phyloP scores from a whole-genome alignment of 768 basidiomycete species.

The Podaxis sp. region DNA sequence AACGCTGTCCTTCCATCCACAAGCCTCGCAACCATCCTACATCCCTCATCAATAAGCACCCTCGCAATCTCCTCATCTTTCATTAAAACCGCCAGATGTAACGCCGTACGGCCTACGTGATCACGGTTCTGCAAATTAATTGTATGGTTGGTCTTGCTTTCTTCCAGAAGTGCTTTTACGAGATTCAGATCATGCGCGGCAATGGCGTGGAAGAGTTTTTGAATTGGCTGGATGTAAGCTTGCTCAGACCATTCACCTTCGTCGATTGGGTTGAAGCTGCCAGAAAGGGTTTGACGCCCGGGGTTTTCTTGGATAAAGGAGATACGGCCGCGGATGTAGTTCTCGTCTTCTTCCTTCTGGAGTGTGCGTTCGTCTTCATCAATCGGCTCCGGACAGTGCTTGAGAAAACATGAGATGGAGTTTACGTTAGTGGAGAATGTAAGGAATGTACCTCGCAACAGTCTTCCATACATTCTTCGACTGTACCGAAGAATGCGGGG shows the following conservation, averaged over 20 bases:
- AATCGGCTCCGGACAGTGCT: conserved; percentile 53
- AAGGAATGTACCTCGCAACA: conserved; percentile 47
- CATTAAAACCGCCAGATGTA: conserved; percentile 54
- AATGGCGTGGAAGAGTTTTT: conserved; percentile 56
- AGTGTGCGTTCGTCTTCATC: conserved; percentile 51
- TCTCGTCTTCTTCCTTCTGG: conserved; percentile 48
- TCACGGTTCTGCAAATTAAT: conserved; percentile 51
- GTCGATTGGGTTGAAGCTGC: conserved; percentile 65
- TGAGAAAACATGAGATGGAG: not conserved
- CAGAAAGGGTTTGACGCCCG: conserved; percentile 56
- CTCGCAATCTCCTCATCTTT: conserved; percentile 41
- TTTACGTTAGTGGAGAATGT: not conserved
- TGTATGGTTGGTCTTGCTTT: conserved; percentile 30
- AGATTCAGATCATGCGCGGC: conserved; percentile 30
- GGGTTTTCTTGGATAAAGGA: conserved; percentile 56
- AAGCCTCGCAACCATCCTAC: conserved; percentile 49
- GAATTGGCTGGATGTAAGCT: conserved; percentile 51
- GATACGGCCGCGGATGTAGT: conserved; percentile 50
- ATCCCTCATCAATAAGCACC: conserved; percentile 51
- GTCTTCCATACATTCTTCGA: conserved; percentile 53
- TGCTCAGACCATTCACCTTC: conserved; percentile 62
- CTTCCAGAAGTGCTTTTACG: conserved; percentile 28
- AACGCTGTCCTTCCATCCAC: conserved; percentile 53
- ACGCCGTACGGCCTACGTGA: conserved; percentile 55
- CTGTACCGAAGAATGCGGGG: conserved; percentile 57